Percentiles rank a stretch among this genome's conserved stretches.
Evolutionary conservation across 495 filamentous ascomycete genomes (phyloP).

Genomic region (Penicillium macrosclerotiorum): DNA sequence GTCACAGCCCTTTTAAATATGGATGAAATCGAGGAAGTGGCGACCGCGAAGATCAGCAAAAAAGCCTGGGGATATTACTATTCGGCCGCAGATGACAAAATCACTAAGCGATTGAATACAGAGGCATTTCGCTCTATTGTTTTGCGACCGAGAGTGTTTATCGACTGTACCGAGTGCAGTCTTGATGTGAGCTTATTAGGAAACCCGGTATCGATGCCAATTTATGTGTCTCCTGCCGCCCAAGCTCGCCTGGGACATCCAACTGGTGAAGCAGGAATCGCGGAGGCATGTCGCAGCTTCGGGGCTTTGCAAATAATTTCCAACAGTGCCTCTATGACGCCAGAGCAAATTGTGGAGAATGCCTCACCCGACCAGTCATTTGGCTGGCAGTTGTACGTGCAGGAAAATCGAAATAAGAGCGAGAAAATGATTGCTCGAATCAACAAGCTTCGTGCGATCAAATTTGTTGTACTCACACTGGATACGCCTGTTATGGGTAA

Average conservation of each 20-base stretch:
- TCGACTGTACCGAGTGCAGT: constrained; percentile 71
- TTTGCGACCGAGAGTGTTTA: constrained; percentile 79
- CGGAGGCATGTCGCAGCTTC: constrained; percentile 68
- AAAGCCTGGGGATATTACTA: constrained; percentile 94
- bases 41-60: constrained; percentile 66
- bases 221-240: constrained; percentile 84
- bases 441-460: constrained; percentile 63
- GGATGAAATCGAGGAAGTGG: constrained; percentile 63
- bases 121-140: constrained; percentile 73
- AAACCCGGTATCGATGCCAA: constrained; percentile 64
- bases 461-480: constrained; percentile 78
- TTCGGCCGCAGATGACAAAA: constrained; percentile 78
- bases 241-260: constrained; percentile 89
- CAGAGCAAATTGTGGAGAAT: constrained; percentile 77
- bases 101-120: constrained; percentile 76
- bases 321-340: constrained; percentile 83
- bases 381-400: constrained; percentile 91
- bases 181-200: constrained; percentile 67
- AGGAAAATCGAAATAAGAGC: constrained; percentile 73
- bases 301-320: constrained; percentile 79
- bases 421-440: constrained; percentile 76
- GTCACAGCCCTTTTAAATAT: constrained; percentile 74
- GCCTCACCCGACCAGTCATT: constrained; percentile 67
- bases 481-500: constrained; percentile 88
- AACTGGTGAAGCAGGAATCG: constrained; percentile 83